phyloP scores from a whole-genome alignment of 108 stramenopile species.

The Chaetoceros tenuissimus region DNA sequence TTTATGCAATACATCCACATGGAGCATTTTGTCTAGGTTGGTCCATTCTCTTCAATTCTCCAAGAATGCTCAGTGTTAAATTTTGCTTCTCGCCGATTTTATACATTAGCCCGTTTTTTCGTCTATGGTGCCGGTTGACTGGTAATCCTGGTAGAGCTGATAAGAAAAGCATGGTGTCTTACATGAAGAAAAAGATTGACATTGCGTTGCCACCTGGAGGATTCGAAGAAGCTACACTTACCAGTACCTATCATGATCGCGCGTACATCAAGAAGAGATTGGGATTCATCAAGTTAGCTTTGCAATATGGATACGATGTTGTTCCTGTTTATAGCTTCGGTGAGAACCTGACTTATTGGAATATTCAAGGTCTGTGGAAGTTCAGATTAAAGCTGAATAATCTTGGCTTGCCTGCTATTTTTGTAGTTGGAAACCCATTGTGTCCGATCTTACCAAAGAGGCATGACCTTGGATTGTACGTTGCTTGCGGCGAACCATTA shows the following conservation, averaged over 20 bases:
- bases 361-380: slow-evolving; percentile 40
- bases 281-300: slow-evolving; percentile 53
- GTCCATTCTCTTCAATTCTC: slow-evolving; percentile 26
- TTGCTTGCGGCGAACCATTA: slow-evolving; percentile 46
- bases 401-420: slow-evolving; percentile 26
- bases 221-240: slow-evolving; percentile 67
- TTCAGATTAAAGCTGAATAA: slow-evolving; percentile 21
- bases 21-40: slow-evolving; percentile 53
- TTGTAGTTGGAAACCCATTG: slow-evolving; percentile 33
- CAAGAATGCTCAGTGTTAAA: slow-evolving; percentile 24
- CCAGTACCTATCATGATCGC: slow-evolving; percentile 28
- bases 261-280: slow-evolving; percentile 46
- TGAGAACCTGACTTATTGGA: slow-evolving; percentile 37
- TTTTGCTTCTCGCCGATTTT: slow-evolving; percentile 52
- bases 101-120: slow-evolving; percentile 47
- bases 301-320: slow-evolving; percentile 44
- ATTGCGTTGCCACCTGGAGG: slow-evolving; percentile 61
- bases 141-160: slow-evolving; percentile 43
- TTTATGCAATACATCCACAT: slow-evolving; percentile 53
- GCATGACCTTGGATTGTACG: slow-evolving; percentile 25
- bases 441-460: slow-evolving; percentile 43
- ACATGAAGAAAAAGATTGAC: slow-evolving; percentile 18
- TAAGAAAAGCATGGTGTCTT: slow-evolving; percentile 15
- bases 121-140: slow-evolving; percentile 24
- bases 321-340: slow-evolving; percentile 64